phyloP scores from a whole-genome alignment of 495 filamentous ascomycete species.

The Penicillium diatomitis region DNA sequence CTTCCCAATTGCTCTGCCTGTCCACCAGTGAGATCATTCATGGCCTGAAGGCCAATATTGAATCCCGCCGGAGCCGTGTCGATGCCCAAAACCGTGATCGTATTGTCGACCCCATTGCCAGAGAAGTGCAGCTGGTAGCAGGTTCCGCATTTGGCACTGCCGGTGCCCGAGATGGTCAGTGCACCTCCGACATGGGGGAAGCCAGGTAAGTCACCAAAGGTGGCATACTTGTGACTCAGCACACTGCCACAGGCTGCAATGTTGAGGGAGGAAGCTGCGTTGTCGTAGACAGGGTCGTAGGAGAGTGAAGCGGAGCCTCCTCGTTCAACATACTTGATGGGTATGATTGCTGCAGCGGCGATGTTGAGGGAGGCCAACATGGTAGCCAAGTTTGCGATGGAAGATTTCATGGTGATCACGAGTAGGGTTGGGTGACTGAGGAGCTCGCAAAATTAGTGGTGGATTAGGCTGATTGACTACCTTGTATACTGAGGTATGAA shows the following conservation, averaged over 20 bases:
- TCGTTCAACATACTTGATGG: background rate
- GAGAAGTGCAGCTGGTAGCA: conserved; percentile 58
- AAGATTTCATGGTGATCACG: conserved; percentile 13
- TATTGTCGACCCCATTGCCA: conserved; percentile 29
- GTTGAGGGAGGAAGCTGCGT: conserved; percentile 39
- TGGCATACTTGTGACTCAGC: conserved; percentile 36
- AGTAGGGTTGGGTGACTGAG: background rate
- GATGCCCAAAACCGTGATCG: conserved; percentile 57
- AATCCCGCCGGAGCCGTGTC: conserved; percentile 53
- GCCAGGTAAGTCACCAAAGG: conserved; percentile 44
- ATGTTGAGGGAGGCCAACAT: conserved; percentile 13
- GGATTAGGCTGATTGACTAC: background rate
- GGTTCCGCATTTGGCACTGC: conserved; percentile 53
- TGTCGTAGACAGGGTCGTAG: conserved; percentile 31
- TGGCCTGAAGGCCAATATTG: conserved; percentile 54
- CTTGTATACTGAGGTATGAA: background rate
- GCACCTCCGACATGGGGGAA: conserved; percentile 59
- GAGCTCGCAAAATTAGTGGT: background rate
- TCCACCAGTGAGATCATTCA: conserved; percentile 56
- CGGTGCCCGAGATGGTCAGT: conserved; percentile 49
- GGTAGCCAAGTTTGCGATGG: conserved; percentile 10
- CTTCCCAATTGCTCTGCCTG: conserved; percentile 47
- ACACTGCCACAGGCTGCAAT: conserved; percentile 41
- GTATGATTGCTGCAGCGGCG: conserved; percentile 7
- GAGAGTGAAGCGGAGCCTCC: conserved; percentile 21